Evolutionary conservation across 208 protist species (phyloP).

Genomic region (Lotmaria passim): DNA sequence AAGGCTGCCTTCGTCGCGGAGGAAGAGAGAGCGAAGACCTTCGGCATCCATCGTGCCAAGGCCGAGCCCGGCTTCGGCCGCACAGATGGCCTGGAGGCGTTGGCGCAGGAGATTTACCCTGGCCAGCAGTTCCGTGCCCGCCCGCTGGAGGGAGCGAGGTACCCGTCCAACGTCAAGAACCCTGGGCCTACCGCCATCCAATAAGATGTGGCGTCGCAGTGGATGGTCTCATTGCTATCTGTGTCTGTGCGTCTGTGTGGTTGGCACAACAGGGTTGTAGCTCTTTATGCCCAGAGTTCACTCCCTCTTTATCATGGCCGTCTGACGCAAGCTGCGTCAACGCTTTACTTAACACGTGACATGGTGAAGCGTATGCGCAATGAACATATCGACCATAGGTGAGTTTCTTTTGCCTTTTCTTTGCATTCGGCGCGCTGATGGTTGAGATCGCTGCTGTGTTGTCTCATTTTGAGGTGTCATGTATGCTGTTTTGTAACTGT

Average conservation of each 20-base stretch:
- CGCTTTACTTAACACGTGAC: no score
- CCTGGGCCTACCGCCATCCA: constrained; percentile 87
- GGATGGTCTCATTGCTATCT: neutral
- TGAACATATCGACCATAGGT: no score
- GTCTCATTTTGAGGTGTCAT: neutral
- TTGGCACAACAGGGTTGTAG: no score
- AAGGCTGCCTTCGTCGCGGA: constrained; percentile 83
- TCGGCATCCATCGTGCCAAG: constrained; percentile 90
- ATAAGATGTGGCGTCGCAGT: constrained; percentile 39
- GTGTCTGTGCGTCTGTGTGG: neutral
- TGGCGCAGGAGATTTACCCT: constrained; percentile 92
- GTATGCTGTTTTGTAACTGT: neutral
- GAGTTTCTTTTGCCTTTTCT: constrained; percentile 15
- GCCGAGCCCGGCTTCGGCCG: constrained; percentile 92
- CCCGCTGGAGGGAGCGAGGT: constrained; percentile 88
- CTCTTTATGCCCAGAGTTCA: no score
- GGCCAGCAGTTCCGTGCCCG: constrained; percentile 91
- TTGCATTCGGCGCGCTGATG: no score
- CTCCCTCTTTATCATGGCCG: no score
- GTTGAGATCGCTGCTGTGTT: no score
- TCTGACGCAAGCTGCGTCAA: no score
- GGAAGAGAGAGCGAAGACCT: constrained; percentile 88
- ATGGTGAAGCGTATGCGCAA: constrained; percentile 2
- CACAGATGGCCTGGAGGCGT: constrained; percentile 86
- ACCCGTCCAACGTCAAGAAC: constrained; percentile 83